phyloP scores from a whole-genome alignment of 1,284 basidiomycete species.

The Somion occarium region DNA sequence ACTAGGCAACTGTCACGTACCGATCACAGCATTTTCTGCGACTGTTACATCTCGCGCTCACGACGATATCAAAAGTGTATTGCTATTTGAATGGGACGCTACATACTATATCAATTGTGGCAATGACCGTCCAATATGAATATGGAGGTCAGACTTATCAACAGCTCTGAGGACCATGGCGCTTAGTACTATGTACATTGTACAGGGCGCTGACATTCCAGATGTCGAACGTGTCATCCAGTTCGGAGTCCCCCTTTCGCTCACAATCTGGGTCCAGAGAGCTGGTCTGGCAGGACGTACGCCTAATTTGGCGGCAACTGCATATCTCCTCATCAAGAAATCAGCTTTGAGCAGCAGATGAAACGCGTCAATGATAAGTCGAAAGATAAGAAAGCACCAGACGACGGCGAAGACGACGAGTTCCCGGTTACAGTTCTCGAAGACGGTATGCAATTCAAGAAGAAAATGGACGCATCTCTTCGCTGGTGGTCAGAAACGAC shows the following conservation, averaged over 20 bases:
- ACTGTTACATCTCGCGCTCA: conserved; percentile 14
- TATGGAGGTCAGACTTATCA: neutral
- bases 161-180: neutral
- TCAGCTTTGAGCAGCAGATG: conserved; percentile 4
- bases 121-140: conserved; percentile 20
- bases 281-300: conserved; percentile 13
- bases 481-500: conserved; percentile 12
- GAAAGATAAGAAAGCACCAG: neutral
- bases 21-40: conserved; percentile 17
- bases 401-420: neutral
- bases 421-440: neutral
- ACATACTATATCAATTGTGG: conserved; percentile 16
- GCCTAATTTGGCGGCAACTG: neutral
- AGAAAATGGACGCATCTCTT: conserved; percentile 11
- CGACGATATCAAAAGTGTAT: conserved; percentile 7
- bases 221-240: conserved; percentile 15
- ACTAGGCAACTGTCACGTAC: conserved; percentile 9
- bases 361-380: conserved; percentile 1
- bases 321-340: conserved; percentile 11
- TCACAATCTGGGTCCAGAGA: conserved; percentile 16
- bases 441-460: conserved; percentile 4
- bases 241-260: conserved; percentile 10
- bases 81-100: conserved; percentile 3
- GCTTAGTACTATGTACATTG: neutral
- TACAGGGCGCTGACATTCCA: conserved; percentile 17